These are phyloP conservation scores for Croton laevigatus DNA, from an alignment of 441 rosid genomes.

Conservation along the genomic window DNA sequence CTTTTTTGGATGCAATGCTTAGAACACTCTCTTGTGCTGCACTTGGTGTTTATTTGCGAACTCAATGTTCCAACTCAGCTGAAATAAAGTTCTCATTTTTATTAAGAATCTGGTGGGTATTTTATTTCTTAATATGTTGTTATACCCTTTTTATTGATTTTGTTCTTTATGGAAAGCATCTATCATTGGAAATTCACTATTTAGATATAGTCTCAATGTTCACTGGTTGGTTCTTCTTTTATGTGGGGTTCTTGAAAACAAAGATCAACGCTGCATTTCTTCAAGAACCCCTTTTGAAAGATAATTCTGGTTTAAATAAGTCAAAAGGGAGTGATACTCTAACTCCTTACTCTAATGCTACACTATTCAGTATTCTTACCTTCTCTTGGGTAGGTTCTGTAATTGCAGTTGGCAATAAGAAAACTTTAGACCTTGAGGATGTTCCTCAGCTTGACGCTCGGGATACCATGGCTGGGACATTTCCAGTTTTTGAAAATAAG, in stretches of 20 bases:
- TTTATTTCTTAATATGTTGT: conserved; percentile 42
- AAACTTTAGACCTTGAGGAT: conserved; percentile 12
- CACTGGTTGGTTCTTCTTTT: conserved; percentile 45
- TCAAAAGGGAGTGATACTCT: conserved; percentile 5
- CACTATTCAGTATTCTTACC: conserved; percentile 8
- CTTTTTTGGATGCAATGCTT: conserved; percentile 40
- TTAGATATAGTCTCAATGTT: conserved; percentile 39
- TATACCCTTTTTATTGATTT: conserved; percentile 42
- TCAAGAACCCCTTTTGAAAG: conserved; percentile 48
- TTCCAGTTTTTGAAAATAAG: conserved; percentile 39
- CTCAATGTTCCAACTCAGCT: conserved; percentile 19
- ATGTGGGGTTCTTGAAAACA: conserved; percentile 36
- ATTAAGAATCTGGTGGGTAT: conserved; percentile 61
- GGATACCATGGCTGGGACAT: conserved; percentile 37
- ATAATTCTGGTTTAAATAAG: conserved; percentile 21
- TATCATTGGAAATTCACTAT: conserved; percentile 22
- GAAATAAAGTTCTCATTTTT: conserved; percentile 33
- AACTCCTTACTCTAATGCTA: conserved; percentile 1
- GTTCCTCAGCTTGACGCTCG: conserved; percentile 7
- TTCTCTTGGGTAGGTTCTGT: conserved; percentile 13
- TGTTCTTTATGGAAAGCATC: conserved; percentile 27
- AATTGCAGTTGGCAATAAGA: conserved; percentile 12
- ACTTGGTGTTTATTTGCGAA: conserved; percentile 30
- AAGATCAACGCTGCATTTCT: conserved; percentile 30
- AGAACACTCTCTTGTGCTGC: conserved; percentile 53